Base-by-base conservation (phyloP, 1,284 basidiomycete genomes). In the Somion occarium region DNA sequence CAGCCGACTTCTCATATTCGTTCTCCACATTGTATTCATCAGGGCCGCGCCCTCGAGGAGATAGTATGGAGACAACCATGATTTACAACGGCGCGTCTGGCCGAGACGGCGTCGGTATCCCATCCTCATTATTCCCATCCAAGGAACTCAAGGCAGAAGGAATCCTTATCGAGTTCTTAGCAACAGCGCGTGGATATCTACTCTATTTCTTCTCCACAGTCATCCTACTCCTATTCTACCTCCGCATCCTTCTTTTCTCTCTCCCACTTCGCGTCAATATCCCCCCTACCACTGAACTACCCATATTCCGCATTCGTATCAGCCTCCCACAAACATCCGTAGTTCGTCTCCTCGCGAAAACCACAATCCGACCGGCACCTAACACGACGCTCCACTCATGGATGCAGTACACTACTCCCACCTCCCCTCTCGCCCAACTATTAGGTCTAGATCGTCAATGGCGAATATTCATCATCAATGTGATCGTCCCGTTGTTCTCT, bases 61-160 rank as follows among this genome's bases (percentile, higher is more conserved):
- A 62, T 41, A 59, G 61, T 25, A 70, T 78, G 27, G 69, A 65
- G 23, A 72, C 82, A 0, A 75, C 74, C 27, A 73, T 83, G 61
- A 78, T 87, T 46, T 85, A 90, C 64, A 79, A 84, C 42, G 86
- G 86, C 3, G 67, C 71, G 0, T 84, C 81, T 7, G 87, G 85
- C 2, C 65, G 68, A 13, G 66, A 62, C 9, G 81, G 82, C 3
- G 60, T 83, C 45, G 73, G 79, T 56, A 73, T 79, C 60, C 84
- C 73, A 3, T 73, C 70, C 53, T 68, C 56, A 54, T 60, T 67
- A 50, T 69, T 56, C 38, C 56, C 59, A 23, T 1, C 34, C 19
- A 25, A 23, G n/a, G 15, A 55, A 5, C 20, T 5, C 42, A 43
- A 54, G 56, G 38, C 44, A 49, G 46, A 47, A 23, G 30, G 34